phyloP scores from a whole-genome alignment of 2,329 filamentous ascomycete species.

The Lasiodiplodia gonubiensis region DNA sequence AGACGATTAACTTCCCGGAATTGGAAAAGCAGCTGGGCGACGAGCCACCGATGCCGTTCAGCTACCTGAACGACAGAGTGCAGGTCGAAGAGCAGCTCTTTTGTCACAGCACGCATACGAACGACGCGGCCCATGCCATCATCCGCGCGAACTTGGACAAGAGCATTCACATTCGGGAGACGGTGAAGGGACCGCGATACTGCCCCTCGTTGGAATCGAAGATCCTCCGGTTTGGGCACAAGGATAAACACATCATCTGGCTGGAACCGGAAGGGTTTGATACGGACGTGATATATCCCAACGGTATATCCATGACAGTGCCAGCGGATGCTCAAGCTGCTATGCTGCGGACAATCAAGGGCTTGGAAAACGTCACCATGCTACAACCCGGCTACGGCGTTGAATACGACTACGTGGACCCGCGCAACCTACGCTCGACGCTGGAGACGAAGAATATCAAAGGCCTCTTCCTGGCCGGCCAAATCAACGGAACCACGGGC shows the following conservation, averaged over 20 bases:
- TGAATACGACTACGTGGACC: conserved; percentile 98
- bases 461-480: conserved; percentile 89
- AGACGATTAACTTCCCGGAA: conserved; percentile 77
- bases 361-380: conserved; percentile 88
- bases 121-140: conserved; percentile 78
- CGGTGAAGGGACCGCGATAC: conserved; percentile 90
- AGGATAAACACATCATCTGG: conserved; percentile 87
- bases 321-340: conserved; percentile 85
- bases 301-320: conserved; percentile 96
- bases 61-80: conserved; percentile 81
- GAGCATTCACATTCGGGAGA: conserved; percentile 94
- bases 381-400: conserved; percentile 95
- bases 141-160: conserved; percentile 91
- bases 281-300: conserved; percentile 89
- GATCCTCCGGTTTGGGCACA: conserved; percentile 83
- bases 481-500: conserved; percentile 97
- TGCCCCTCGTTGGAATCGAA: conserved; percentile 96
- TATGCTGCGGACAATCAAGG: conserved; percentile 84
- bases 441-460: conserved; percentile 91
- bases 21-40: conserved; percentile 81
- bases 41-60: conserved; percentile 86
- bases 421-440: conserved; percentile 82
- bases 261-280: conserved; percentile 95
- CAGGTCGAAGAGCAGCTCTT: conserved; percentile 79
- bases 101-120: conserved; percentile 90